Evolutionary conservation across 352 stramenopile genomes (phyloP).

Genomic region (Globisporangium solare): DNA sequence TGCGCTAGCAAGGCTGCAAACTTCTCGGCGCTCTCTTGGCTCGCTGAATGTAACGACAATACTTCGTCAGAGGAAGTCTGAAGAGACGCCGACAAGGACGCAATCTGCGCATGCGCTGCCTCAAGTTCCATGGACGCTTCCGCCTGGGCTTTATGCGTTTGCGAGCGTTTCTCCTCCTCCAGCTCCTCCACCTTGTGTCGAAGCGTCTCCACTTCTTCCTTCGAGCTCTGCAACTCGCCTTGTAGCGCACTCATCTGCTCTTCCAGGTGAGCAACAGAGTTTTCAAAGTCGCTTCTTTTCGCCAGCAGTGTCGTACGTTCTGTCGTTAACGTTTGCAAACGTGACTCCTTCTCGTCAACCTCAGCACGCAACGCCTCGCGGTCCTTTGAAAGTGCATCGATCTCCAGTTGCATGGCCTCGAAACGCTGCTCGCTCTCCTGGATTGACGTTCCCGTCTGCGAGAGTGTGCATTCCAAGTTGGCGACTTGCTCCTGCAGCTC

Average conservation of each 20-base stretch:
- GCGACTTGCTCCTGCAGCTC: constrained; percentile 5
- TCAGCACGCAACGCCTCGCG: no score
- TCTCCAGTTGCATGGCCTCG: no score
- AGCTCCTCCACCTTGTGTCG: constrained; percentile 2
- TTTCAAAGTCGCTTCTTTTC: background rate
- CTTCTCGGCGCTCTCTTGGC: constrained; percentile 1
- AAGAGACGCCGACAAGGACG: constrained; percentile 15
- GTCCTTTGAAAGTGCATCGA: no score
- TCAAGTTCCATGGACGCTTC: constrained; percentile 16
- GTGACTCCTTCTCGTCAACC: no score
- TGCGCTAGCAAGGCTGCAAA: constrained; percentile 6
- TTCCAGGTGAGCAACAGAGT: constrained; percentile 1
- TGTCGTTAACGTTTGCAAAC: no score
- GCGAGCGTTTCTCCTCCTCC: constrained; percentile 14
- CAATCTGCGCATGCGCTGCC: constrained; percentile 19
- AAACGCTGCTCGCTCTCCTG: no score
- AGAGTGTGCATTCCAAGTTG: background rate
- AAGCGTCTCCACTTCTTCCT: background rate
- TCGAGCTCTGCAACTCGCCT: constrained; percentile 1
- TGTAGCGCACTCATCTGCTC: background rate
- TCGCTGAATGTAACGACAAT: constrained; percentile 6
- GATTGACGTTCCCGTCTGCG: background rate
- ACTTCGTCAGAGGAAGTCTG: constrained; percentile 15
- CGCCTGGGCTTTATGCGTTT: constrained; percentile 14
- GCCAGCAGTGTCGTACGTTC: background rate